A percentile compares a stretch with the other conserved stretches of the same genome.
Conservation (phyloP, 805 yeast species). For the Starmera quercuum region DNA sequence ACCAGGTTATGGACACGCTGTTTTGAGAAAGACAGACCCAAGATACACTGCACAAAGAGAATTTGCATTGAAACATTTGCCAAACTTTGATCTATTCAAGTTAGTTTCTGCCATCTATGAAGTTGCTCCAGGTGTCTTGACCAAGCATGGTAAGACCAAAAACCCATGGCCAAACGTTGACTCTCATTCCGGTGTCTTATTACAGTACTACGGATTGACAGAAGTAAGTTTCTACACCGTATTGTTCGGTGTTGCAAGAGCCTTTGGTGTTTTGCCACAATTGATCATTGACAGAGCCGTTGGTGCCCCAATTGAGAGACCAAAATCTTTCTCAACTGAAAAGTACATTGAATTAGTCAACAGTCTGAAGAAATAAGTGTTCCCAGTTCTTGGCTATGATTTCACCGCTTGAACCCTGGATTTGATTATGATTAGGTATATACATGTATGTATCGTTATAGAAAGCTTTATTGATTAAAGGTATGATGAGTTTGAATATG, state of each 20-base stretch:
- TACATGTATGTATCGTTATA: too few species aligned
- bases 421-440: too few species aligned
- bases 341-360: constrained; percentile 80
- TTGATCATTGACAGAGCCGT: constrained; percentile 77
- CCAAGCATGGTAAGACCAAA: constrained; percentile 84
- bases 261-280: constrained; percentile 81
- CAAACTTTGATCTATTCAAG: constrained; percentile 73
- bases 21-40: constrained; percentile 82
- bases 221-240: constrained; percentile 83
- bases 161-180: constrained; percentile 93
- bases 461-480: too few species aligned
- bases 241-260: constrained; percentile 80
- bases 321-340: constrained; percentile 90
- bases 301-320: constrained; percentile 81
- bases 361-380: constrained; percentile 20
- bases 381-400: too few species aligned
- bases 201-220: constrained; percentile 79
- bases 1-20: constrained; percentile 89
- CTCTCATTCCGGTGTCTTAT: constrained; percentile 78
- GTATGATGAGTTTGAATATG: too few species aligned
- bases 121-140: constrained; percentile 75
- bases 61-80: constrained; percentile 69
- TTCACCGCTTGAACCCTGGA: too few species aligned
- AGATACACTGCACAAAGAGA: constrained; percentile 82
- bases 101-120: constrained; percentile 71